Conservation (phyloP, 208 protist genomes). For the Acanthamoeba culbertsoni region DNA sequence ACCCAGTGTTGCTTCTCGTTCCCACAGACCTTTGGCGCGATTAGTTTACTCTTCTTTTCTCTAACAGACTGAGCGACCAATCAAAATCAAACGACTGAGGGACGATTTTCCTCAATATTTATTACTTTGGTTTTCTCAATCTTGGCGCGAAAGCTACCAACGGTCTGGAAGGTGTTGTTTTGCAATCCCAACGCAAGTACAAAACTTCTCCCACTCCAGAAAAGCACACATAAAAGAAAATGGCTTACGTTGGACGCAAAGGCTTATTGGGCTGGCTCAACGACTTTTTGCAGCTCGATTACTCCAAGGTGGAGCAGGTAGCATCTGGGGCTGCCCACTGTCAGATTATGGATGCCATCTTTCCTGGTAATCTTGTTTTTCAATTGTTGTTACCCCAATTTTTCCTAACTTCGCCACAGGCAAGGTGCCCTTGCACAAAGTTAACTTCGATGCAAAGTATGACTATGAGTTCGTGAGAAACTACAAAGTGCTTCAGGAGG, state of each 20-base stretch:
- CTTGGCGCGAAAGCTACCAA: no score
- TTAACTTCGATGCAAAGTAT: constrained; percentile 91
- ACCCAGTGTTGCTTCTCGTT: neutral
- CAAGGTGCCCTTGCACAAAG: constrained; percentile 84
- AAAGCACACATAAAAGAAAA: no score
- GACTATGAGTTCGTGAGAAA: constrained; percentile 96
- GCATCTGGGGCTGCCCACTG: constrained; percentile 88
- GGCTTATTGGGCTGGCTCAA: constrained; percentile 86
- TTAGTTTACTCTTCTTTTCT: neutral
- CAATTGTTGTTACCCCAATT: neutral
- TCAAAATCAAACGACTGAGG: no score
- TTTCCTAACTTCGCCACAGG: neutral
- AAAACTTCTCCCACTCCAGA: no score
- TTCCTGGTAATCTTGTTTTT: constrained; percentile 73
- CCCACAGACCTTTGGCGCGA: neutral
- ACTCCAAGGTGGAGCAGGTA: constrained; percentile 83
- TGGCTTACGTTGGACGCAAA: constrained; percentile 54
- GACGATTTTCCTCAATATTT: no score
- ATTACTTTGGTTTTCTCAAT: no score
- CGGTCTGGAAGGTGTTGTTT: no score
- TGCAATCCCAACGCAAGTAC: no score
- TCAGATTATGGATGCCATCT: constrained; percentile 89
- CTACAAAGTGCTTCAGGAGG: constrained; percentile 94
- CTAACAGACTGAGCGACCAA: no score
- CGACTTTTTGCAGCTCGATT: constrained; percentile 79